Evolutionary conservation across 2,329 filamentous ascomycete species (phyloP), one percentile per base, ranked within the genome.

Genomic region (Colletotrichum tabaci): DNA sequence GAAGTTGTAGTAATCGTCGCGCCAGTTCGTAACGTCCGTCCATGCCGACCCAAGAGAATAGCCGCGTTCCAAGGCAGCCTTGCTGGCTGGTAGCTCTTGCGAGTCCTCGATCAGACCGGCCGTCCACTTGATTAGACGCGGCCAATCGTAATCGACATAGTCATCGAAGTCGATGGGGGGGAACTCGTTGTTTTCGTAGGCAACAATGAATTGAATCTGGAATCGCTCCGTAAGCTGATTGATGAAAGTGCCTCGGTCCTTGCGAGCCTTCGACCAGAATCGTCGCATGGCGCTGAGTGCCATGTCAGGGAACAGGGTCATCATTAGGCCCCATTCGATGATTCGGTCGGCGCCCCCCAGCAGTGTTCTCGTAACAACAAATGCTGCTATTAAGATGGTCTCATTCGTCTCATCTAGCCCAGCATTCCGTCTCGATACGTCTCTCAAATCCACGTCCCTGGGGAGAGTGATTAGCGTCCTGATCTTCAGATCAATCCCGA

Each of bases 91-190:
- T 2, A 92, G 83, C 26, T 84, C 78, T 44, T 87, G 76, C 0
- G 84, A 83, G 65, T 86, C 82, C 12, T 71, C 71, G 35, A 72
- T 71, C 12, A 74, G 58, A 18, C 63, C 50, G 9, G 71, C 61
- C 3, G 91, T 87, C 93, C 93, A 96, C 46, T 87, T 84, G 57
- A 95, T 87, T 7, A 95, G 80, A 5, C 79, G 80, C 12, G 84
- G 81, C 92, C 93, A 95, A 77, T 95, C 91, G 71, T 94, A 94
- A 2, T 87, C 85, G 49, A 87, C 79, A 0, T 90, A 85, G 56
- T 92, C 82, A 61, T 93, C 86, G 74, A 89, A 93, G 77, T 94
- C 84, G 23, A 95, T 84, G 2, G 84, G 79, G 2, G 90, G 87
- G 1, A 95, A 74, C 72, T 91, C 86, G 10, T 87, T 87, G 2